Percentiles rank a stretch among this genome's conserved stretches.
These are phyloP conservation scores for Tetracladium setigerum DNA, from an alignment of 495 filamentous ascomycete species.

Conservation along the genomic window DNA sequence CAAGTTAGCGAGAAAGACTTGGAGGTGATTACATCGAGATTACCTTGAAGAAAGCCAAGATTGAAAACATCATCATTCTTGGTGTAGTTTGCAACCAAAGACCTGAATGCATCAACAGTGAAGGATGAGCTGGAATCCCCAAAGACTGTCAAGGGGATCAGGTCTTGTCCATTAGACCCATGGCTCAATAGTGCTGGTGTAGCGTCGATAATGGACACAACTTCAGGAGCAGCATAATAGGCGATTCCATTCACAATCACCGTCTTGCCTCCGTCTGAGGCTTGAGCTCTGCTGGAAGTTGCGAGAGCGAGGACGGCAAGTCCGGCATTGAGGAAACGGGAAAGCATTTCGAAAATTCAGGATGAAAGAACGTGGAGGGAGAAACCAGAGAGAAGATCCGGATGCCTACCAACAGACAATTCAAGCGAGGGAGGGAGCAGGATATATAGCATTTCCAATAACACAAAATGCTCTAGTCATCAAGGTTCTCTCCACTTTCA, in stretches of 20 bases:
- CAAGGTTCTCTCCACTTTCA: too few species aligned
- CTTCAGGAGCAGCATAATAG: constrained; percentile 14
- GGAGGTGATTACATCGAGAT: constrained; percentile 11
- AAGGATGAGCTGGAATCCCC: constrained; percentile 13
- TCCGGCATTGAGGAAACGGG: too few species aligned
- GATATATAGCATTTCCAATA: too few species aligned
- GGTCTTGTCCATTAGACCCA: constrained; percentile 16
- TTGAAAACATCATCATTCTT: constrained; percentile 2
- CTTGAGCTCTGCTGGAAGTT: too few species aligned
- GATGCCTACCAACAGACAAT: too few species aligned
- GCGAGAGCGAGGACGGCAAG: too few species aligned
- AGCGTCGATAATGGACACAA: constrained; percentile 11
- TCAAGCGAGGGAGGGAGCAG: too few species aligned
- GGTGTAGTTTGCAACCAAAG: constrained; percentile 8
- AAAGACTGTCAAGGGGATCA: constrained; percentile 22
- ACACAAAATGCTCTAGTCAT: too few species aligned
- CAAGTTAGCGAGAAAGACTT: constrained; percentile 17
- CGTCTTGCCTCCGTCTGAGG: constrained; percentile 2
- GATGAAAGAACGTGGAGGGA: too few species aligned
- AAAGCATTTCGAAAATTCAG: too few species aligned
- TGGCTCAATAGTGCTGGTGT: constrained; percentile 8
- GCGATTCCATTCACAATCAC: constrained; percentile 17
- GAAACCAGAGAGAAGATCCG: too few species aligned
- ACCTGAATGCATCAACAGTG: constrained; percentile 13
- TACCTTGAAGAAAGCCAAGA: constrained; percentile 16